Evolutionary conservation across 2,329 filamentous ascomycete genomes (phyloP), one percentile per base, ranked within the genome.

Genomic region (Penicillium hordei): DNA sequence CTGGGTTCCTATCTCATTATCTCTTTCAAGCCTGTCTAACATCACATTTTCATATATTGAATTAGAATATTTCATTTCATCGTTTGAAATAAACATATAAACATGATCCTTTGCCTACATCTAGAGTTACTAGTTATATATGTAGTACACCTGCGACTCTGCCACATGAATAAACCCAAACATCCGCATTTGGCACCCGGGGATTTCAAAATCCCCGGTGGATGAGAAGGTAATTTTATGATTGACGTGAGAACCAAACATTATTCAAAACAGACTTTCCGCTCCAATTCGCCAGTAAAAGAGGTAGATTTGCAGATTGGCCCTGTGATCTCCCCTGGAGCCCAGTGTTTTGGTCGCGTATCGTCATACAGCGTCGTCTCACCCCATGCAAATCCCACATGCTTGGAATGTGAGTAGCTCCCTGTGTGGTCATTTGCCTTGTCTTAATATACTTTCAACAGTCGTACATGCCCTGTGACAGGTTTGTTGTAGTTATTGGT

Each of bases 341-440:
- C 27, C 45, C 38, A 21, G 45, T 31, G 31, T 39, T 39, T 51
- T 55, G 53, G 46, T 38, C 39, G 31, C 23, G 46, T 33, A 27
- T 44, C 38, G 46, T 25, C 53, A 55, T 55, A 38, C 45, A 49
- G 19, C n/a, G 19, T 34, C 42, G 53, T 55, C 38, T 25, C 25
- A 55, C 52, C 29, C 7, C 21, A 4, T 13, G 17, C 23, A 9
- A 19, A 49, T 15, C 23, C 17, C 21, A 40, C 48, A 23, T 40
- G 12, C 13, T 48, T 34, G 29, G 19, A 34, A 48, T 48, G 43
- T 48, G 31, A 17, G 21, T 27, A 39, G 10, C 17, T n/a, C 10
- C 31, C 33, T 50, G 8, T 39, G 12, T 17, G 38, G 29, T 43
- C 52, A 55, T 29, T 39, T 38, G 8, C 8, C 15, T 55, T 38